Evolutionary conservation across 768 basidiomycete species (phyloP).

Genomic region (Mycena vulgaris): DNA sequence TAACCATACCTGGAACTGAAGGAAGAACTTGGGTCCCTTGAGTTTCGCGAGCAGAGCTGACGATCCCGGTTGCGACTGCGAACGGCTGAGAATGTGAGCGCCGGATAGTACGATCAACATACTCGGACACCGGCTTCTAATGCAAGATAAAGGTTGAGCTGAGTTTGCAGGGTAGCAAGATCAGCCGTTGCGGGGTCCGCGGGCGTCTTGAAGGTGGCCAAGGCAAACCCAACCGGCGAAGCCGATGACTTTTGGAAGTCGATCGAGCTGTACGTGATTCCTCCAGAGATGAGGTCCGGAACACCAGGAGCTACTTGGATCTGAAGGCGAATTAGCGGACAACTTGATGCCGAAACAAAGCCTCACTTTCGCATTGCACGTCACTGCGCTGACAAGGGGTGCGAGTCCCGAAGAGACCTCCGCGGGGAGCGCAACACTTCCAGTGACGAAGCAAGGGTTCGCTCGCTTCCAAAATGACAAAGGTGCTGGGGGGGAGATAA

Average conservation of each 20-base stretch:
- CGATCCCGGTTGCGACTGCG: constrained; percentile 44
- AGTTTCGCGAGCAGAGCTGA: constrained; percentile 41
- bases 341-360: too few species aligned
- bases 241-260: constrained; percentile 47
- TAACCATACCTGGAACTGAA: constrained; percentile 46
- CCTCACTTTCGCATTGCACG: constrained; percentile 40
- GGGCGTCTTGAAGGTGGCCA: constrained; percentile 45
- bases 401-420: constrained; percentile 43
- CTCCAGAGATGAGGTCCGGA: constrained; percentile 45
- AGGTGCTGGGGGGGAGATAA: constrained; percentile 10
- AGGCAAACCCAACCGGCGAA: constrained; percentile 47
- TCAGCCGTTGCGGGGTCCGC: constrained; percentile 44
- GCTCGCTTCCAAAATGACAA: constrained; percentile 41
- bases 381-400: constrained; percentile 39
- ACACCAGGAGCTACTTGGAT: constrained; percentile 45
- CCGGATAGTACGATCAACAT: neutral
- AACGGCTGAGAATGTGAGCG: neutral
- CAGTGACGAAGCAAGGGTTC: constrained; percentile 48
- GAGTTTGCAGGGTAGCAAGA: constrained; percentile 43
- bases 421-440: constrained; percentile 45
- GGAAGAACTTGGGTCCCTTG: constrained; percentile 51
- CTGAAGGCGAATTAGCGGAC: constrained; percentile 20
- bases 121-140: constrained; percentile 48
- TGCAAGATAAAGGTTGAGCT: constrained; percentile 47
- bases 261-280: constrained; percentile 44